Evolutionary conservation across 1,139 yeast species (phyloP).

Genomic region (Geotrichum klebahnii): DNA sequence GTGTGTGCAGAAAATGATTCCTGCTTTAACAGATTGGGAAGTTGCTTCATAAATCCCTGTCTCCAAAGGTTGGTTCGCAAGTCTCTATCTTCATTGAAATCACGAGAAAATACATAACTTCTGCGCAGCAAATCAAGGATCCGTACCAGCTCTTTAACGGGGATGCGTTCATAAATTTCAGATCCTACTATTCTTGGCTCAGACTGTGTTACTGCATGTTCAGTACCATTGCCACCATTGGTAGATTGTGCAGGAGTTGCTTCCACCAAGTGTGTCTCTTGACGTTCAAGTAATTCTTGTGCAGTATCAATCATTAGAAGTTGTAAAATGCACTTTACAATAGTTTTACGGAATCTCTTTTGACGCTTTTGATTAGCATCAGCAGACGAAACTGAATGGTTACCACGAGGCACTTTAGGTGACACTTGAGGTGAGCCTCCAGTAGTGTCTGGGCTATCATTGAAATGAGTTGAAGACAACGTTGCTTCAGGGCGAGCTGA

Average conservation of each 20-base stretch:
- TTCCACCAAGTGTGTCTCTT: conserved; percentile 40
- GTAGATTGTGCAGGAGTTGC: not conserved
- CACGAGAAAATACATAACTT: conserved; percentile 78
- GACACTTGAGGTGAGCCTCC: conserved; percentile 13
- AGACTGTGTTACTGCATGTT: not conserved
- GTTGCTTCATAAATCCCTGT: conserved; percentile 85
- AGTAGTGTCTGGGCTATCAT: conserved; percentile 1
- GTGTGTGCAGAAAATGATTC: conserved; percentile 90
- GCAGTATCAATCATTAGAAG: conserved; percentile 81
- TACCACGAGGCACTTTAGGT: conserved; percentile 16
- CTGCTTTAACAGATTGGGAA: conserved; percentile 87
- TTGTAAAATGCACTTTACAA: conserved; percentile 88
- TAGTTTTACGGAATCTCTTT: conserved; percentile 65
- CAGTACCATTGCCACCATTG: conserved; percentile 3
- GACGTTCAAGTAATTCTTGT: conserved; percentile 67
- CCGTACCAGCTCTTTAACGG: conserved; percentile 57
- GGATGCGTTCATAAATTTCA: conserved; percentile 63
- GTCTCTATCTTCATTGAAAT: conserved; percentile 84
- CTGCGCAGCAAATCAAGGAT: conserved; percentile 57
- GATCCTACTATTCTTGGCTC: conserved; percentile 17
- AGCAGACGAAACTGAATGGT: conserved; percentile 4
- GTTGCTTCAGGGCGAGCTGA: not conserved
- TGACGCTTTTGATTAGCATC: conserved; percentile 21
- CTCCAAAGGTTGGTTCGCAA: conserved; percentile 83
- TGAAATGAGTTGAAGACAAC: not conserved